Evolutionary conservation across 2,329 filamentous ascomycete species (phyloP).

Genomic region (Westerdykella ornata): DNA sequence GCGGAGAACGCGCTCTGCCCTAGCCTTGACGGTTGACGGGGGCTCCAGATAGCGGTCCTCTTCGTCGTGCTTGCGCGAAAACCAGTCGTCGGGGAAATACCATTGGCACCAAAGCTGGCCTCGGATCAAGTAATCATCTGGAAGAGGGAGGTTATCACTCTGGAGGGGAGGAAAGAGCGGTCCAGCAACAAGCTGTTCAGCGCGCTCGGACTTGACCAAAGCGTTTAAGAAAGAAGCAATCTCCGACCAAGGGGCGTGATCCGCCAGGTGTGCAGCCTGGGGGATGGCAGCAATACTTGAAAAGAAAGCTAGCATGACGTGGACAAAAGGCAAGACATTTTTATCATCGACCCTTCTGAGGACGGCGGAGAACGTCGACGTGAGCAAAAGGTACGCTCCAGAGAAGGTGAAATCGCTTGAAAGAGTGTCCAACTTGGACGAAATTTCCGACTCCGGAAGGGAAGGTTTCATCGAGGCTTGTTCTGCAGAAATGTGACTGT

Average conservation of each 20-base stretch:
- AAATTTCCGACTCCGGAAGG: constrained; percentile 15
- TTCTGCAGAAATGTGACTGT: constrained; percentile 7
- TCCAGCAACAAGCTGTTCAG: constrained; percentile 26
- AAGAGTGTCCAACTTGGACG: constrained; percentile 12
- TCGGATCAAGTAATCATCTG: constrained; percentile 62
- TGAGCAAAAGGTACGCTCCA: constrained; percentile 39
- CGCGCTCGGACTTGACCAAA: constrained; percentile 39
- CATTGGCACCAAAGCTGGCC: constrained; percentile 56
- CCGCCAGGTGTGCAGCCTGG: constrained; percentile 27
- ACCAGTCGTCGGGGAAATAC: constrained; percentile 56
- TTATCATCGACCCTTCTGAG: constrained; percentile 50
- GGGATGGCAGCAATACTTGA: constrained; percentile 33
- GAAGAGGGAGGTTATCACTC: constrained; percentile 50
- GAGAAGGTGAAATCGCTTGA: constrained; percentile 19
- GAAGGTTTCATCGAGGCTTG: constrained; percentile 1
- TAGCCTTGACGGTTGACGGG: constrained; percentile 51
- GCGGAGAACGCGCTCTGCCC: constrained; percentile 55
- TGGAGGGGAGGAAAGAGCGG: constrained; percentile 46
- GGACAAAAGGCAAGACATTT: constrained; percentile 57
- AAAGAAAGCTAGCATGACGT: constrained; percentile 58
- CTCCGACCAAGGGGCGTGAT: constrained; percentile 49
- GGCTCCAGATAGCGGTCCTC: constrained; percentile 60
- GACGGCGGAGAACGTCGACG: constrained; percentile 43
- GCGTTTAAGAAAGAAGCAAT: constrained; percentile 50
- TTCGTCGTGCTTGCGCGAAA: constrained; percentile 57